These are phyloP conservation scores for Ammopiptanthus mongolicus DNA, from an alignment of 306 rosid species.

Conservation along the genomic window DNA sequence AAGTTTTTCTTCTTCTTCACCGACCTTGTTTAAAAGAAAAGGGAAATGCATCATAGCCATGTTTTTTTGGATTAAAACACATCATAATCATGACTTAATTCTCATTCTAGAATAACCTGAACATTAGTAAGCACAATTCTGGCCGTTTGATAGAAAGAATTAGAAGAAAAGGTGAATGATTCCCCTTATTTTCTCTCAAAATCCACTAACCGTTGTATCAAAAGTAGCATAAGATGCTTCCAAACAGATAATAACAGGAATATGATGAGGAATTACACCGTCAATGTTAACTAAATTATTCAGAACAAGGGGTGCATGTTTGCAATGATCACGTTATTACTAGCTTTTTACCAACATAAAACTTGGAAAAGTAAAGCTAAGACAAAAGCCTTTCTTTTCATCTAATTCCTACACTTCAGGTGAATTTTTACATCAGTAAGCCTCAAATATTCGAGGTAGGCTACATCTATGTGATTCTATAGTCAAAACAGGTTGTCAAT, in stretches of 20 bases:
- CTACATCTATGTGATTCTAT: not conserved
- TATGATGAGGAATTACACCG: not conserved
- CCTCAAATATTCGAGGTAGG: not conserved
- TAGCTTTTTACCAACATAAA: not conserved
- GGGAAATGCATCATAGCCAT: not conserved
- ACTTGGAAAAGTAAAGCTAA: not conserved
- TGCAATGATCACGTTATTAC: not conserved
- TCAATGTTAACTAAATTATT: not conserved
- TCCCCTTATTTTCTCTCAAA: not conserved
- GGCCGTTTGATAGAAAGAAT: not conserved
- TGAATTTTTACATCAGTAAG: not conserved
- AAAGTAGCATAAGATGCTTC: not conserved
- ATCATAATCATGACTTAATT: not conserved
- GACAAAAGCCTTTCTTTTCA: not conserved
- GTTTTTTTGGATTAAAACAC: not conserved
- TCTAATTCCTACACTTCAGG: not conserved
- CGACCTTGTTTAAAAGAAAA: conserved; percentile 52
- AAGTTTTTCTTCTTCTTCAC: conserved; percentile 84
- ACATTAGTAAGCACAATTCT: not conserved
- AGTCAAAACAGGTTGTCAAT: not conserved
- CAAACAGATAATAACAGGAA: not conserved
- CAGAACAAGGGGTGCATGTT: not conserved
- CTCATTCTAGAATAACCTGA: not conserved
- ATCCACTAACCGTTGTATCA: not conserved
- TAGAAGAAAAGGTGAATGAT: not conserved